Base-by-base conservation (phyloP, 1,284 basidiomycete genomes). In the Coriolopsis trogii region DNA sequence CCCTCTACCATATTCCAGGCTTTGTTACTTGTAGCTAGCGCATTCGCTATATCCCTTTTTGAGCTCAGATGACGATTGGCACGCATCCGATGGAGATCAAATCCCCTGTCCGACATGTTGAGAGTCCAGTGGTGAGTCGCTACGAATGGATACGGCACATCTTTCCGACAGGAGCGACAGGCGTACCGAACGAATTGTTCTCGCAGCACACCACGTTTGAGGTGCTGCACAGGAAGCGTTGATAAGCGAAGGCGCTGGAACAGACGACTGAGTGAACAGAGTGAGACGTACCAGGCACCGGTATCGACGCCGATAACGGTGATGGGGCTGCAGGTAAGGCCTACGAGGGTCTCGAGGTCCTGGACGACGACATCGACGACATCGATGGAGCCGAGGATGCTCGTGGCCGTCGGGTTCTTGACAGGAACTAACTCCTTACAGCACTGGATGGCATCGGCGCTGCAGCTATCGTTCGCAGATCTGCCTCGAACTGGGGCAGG, bases 241-340 rank as follows among this genome's bases (percentile, higher is more conserved):
- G 31, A 5, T 13, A 29, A 7, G 28, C 7, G 28, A 29, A 13
- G 28, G 28, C 13, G 13, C 28, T 30, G 7, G 8, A 30, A 30
- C 7, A 30, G 28, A 30, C 13, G 8, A 30, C 13, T 7, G 28
- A 30, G 13, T 15, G 12, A 5, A 33, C 31, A 15, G 13, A 33
- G 13, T 16, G 16, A 33, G 31, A 33, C n/a, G n/a, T n/a, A n/a
- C n/a, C n/a, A n/a, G 16, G 16, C 26, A 20, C 63, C 56, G 26
- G 56, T 55, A 21, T 59, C 59, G 28, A 58, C 55, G 24, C 60
- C 59, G 43, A 63, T 41, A 23, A 59, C 51, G 47, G 26, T 49
- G 41, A 68, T 55, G 28, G 64, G 62, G n/a, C 56, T 58, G 59
- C 66, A 68, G 20, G 54, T 62, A 23, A 68, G 30, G 24, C 65